These are phyloP conservation scores for Lachnellula occidentalis DNA, from an alignment of 2,329 filamentous ascomycete genomes.

Conservation along the genomic window DNA sequence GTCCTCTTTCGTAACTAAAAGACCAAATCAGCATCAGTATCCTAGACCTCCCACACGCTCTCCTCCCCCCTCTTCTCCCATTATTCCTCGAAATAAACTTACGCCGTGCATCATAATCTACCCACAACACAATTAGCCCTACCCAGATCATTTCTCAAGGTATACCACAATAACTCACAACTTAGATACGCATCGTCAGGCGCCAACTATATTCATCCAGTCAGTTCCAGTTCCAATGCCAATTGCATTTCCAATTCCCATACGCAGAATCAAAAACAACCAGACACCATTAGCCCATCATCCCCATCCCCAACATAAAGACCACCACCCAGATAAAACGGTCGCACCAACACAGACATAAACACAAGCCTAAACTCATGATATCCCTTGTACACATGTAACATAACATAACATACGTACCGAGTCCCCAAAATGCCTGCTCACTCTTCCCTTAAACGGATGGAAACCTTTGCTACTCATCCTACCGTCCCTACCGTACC, in stretches of 20 bases:
- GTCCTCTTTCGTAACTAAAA: constrained; percentile 78
- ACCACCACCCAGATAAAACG: too few species aligned
- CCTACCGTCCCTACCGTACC: neutral
- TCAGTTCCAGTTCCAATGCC: constrained; percentile 16
- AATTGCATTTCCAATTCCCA: constrained; percentile 8
- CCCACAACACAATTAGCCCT: constrained; percentile 2
- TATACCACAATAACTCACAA: constrained; percentile 45
- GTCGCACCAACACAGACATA: too few species aligned
- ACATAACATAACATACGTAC: constrained; percentile 30
- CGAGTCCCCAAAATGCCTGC: constrained; percentile 44
- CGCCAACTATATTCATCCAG: constrained; percentile 36
- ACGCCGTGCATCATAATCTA: constrained; percentile 63
- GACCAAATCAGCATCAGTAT: constrained; percentile 14
- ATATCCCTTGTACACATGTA: neutral
- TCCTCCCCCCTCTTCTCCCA: neutral
- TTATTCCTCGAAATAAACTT: constrained; percentile 23
- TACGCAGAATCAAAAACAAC: neutral
- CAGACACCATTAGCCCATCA: too few species aligned
- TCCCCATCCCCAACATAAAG: constrained; percentile 1
- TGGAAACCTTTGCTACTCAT: constrained; percentile 39
- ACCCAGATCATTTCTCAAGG: neutral
- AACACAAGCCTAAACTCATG: neutral
- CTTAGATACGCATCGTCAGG: constrained; percentile 66
- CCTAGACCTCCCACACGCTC: too few species aligned
- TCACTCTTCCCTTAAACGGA: constrained; percentile 47